Evolutionary conservation across 441 rosid genomes (phyloP), one percentile per base, ranked within the genome.

Genomic region (Omphalea diandra): DNA sequence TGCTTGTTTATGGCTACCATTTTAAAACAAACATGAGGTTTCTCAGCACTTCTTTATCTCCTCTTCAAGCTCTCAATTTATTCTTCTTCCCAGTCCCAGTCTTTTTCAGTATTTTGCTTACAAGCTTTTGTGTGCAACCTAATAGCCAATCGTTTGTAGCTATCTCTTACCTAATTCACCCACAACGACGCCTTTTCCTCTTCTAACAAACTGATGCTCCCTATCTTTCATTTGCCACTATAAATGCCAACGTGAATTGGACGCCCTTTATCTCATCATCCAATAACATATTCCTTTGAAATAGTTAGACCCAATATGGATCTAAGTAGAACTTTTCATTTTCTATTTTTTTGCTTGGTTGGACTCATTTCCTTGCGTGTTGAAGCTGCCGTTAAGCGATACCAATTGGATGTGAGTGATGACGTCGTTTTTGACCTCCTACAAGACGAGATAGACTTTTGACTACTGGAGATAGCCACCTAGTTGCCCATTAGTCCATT

Each of bases 381-480:
- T 1, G 31, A 64, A 55, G 83, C 81, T 58, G 79, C 62, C 10
- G 67, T 66, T 24, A 77, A 77, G 74, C 56, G 20, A 35, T 80
- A 77, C 75, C 77, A 74, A 57, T 77, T 80, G 52, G 75, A 77
- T 71, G 83, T 80, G 52, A 55, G 75, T 73, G n/a, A n/a, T n/a
- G n/a, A n/a, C n/a, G n/a, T n/a, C n/a, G n/a, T n/a, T n/a, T n/a
- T n/a, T n/a, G n/a, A n/a, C n/a, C n/a, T n/a, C n/a, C n/a, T n/a
- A n/a, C n/a, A n/a, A n/a, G n/a, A n/a, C n/a, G n/a, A n/a, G n/a
- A n/a, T n/a, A n/a, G n/a, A n/a, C n/a, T n/a, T n/a, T n/a, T n/a
- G n/a, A n/a, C n/a, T n/a, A n/a, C n/a, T n/a, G n/a, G n/a, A n/a
- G n/a, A n/a, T n/a, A n/a, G n/a, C n/a, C n/a, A n/a, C n/a, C n/a